Evolutionary conservation across 305 asterid genomes (phyloP), one percentile per base, ranked within the genome.

Genomic region (Solanum hybrid): DNA sequence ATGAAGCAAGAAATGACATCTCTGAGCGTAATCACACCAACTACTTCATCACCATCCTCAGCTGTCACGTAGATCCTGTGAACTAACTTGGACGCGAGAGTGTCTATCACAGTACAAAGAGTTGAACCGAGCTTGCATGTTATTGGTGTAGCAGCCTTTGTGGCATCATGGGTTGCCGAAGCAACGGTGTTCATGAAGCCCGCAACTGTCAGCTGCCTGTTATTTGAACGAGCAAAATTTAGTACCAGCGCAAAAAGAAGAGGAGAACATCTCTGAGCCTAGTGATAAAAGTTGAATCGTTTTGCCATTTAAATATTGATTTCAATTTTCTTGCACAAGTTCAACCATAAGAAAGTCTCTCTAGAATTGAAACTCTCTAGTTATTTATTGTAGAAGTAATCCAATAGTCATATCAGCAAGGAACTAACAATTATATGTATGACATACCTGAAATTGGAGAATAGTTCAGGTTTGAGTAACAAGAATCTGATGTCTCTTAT

Each of bases 401-500:
- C 40, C 20, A 51, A 51, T 5, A 84, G 28, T 26, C 34, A 18
- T 11, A 40, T 26, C 71, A 20, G 24, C 22, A 5, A 82, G 9
- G 35, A 40, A 40, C 24, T 28, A 29, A 31, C 42, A 51, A 51
- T 11, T 42, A 16, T 10, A 20, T 83, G 74, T 29, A 26, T 4
- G 11, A 26, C 11, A 90, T 89, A 96, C 99, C 98, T 95, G 95
- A 95, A 96, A 89, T 77, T 93, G 28, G 92, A 76, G 93, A 96
- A 97, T 46, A 96, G 95, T 11, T 96, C 97, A 2, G 98, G 98
- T 78, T 93, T 95, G 89, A 96, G 98, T 92, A 97, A 83, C 90
- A 97, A 91, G 94, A 95, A 96, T 89, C 97, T 89, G 89, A 97
- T 94, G 89, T 97, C 99, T 90, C 99, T 93, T 81, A 96, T 96